Evolutionary conservation across 108 stramenopile species (phyloP).

Genomic region (Pelagomonas calceolata): DNA sequence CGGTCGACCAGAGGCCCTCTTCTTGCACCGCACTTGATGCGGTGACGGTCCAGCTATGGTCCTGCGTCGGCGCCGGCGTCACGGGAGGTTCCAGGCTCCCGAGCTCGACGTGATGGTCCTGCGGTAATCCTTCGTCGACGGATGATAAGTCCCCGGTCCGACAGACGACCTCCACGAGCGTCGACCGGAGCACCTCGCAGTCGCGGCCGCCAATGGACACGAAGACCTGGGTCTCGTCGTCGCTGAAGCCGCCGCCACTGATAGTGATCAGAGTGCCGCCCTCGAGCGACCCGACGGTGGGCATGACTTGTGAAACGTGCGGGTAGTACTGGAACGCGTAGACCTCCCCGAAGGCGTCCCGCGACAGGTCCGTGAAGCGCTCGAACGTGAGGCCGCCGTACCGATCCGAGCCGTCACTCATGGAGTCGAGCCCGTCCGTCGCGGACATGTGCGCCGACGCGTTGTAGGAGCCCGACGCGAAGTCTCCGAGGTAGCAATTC

Average conservation of each 20-base stretch:
- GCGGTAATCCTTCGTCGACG: neutral
- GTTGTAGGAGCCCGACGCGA: constrained; percentile 8
- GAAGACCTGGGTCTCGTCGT: neutral
- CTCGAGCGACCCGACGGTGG: neutral
- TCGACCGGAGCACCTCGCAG: constrained; percentile 3
- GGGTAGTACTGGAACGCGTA: constrained; percentile 11
- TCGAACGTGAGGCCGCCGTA: constrained; percentile 3
- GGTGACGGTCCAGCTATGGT: neutral
- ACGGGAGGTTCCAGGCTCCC: neutral
- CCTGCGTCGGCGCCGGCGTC: neutral
- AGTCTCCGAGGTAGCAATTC: constrained; percentile 11
- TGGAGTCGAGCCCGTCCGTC: too few species aligned
- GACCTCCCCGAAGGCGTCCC: neutral
- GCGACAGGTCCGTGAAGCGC: neutral
- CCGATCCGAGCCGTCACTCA: too few species aligned
- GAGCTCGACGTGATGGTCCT: neutral
- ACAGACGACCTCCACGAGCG: constrained; percentile 8
- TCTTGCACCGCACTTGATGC: neutral
- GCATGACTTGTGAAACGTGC: constrained; percentile 1
- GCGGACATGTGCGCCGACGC: constrained; percentile 1
- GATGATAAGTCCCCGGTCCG: neutral
- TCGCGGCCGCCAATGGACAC: constrained; percentile 1
- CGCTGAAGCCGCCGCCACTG: constrained; percentile 5
- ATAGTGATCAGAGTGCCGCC: constrained; percentile 11
- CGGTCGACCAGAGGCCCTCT: neutral